Base-by-base conservation (phyloP, 768 basidiomycete genomes). In the Termitomyces sp. region DNA sequence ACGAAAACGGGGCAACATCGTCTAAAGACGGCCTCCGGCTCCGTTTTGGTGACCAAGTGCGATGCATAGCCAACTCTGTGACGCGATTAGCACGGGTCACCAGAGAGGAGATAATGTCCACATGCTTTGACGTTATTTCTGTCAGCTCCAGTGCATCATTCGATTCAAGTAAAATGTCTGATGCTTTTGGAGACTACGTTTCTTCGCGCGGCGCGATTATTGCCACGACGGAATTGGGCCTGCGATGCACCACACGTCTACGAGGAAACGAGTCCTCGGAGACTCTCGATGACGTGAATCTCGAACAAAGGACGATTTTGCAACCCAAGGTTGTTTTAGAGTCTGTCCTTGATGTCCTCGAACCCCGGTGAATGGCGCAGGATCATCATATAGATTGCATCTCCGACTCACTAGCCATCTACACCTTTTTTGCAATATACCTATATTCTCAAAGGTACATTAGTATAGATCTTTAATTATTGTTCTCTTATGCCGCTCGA, bases 251-350 rank as follows among this genome's bases (percentile, higher is more conserved):
- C 44, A 87, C 84, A 42, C 74, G 78, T 53, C 79, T 75, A 51
- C 70, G 69, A 42, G 64, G 51, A 51, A 63, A 57, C 39, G 68
- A 68, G 24, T 61, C 55, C 45, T 42, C 61, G 18, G 65, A 64
- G 34, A 57, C 64, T 36, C 69, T 68, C 13, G 77, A 70, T 39
- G 78, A 70, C 31, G 79, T 75, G 34, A 68, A 63, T 26, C 68
- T 83, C 44, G 88, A 89, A 52, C 77, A 79, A 60, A 79, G 84
- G 64, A 69, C 85, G 54, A 70, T 91, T 51, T 72, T 90, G 57
- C 77, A 77, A 66, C 88, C 89, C n/a, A 90, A 88, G 68, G 87
- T 90, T 3, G 82, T 91, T 41, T 70, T 90, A 56, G 88, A 90
- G 65, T 84, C 84, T n/a, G 86, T 88, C 10, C 62, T 79, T 52